Percentiles rank a stretch among this genome's conserved stretches.
phyloP scores from a whole-genome alignment of 352 stramenopile species.

The Chrysophaeum taylorii region DNA sequence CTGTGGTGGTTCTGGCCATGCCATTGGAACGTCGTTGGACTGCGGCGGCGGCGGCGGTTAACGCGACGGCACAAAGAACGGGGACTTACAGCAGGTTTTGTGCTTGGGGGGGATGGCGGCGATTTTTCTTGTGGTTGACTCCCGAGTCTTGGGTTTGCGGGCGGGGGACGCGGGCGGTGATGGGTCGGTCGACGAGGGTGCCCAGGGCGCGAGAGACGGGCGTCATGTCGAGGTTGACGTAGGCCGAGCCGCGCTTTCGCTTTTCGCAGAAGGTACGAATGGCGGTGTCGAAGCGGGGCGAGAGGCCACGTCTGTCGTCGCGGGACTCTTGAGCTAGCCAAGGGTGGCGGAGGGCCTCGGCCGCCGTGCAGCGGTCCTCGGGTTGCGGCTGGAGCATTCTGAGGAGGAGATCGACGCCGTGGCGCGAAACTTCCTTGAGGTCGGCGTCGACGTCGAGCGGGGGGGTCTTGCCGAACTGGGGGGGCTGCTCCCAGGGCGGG shows the following conservation, averaged over 20 bases:
- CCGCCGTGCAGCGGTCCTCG: slow-evolving; percentile 40
- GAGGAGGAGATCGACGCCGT: slow-evolving; percentile 34
- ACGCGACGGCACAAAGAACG: no score
- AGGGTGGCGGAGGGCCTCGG: slow-evolving; percentile 65
- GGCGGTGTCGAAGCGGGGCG: neutral
- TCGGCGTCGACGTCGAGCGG: neutral
- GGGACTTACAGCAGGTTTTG: no score
- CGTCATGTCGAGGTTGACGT: neutral
- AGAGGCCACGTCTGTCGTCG: neutral
- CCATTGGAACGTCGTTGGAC: no score
- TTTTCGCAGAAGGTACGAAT: neutral
- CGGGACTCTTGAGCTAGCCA: no score
- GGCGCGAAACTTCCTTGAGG: neutral
- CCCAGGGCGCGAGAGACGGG: neutral
- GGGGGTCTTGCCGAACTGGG: neutral
- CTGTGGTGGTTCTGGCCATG: no score
- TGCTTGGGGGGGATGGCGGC: no score
- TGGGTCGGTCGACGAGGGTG: neutral
- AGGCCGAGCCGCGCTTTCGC: neutral
- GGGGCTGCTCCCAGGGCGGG: slow-evolving; percentile 48
- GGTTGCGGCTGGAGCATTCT: slow-evolving; percentile 34
- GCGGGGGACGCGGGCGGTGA: no score
- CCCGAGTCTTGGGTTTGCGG: no score
- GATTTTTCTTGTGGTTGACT: no score
- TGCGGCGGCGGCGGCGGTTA: no score